Conservation (phyloP, 805 yeast species). For the Ogataea pilisensis region DNA sequence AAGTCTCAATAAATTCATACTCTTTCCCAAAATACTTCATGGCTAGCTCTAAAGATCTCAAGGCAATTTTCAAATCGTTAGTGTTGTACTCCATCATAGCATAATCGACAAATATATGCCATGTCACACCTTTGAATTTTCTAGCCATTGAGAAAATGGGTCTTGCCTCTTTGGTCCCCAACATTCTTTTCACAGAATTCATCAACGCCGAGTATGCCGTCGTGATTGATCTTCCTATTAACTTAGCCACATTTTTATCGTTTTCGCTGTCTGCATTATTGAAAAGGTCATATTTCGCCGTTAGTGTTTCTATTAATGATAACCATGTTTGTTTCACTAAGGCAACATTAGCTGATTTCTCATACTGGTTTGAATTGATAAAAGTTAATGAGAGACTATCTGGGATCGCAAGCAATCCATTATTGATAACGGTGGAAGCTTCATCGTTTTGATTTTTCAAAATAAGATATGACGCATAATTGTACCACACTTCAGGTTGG, state of each 20-base stretch:
- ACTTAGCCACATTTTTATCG: background rate
- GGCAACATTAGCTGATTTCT: constrained; percentile 48
- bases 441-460: constrained; percentile 11
- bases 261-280: constrained; percentile 6
- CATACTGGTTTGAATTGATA: constrained; percentile 66
- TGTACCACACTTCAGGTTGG: constrained; percentile 76
- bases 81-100: constrained; percentile 76
- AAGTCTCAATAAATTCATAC: constrained; percentile 61
- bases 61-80: constrained; percentile 63
- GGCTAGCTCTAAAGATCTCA: constrained; percentile 75
- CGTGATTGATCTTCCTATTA: constrained; percentile 43
- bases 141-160: constrained; percentile 66
- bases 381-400: constrained; percentile 62
- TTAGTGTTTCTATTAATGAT: constrained; percentile 44
- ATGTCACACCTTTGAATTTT: constrained; percentile 56
- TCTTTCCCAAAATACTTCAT: constrained; percentile 48
- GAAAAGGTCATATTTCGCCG: constrained; percentile 33
- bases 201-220: constrained; percentile 64
- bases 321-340: constrained; percentile 49
- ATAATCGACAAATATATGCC: constrained; percentile 75
- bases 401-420: constrained; percentile 64
- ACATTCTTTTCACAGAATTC: constrained; percentile 62
- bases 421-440: constrained; percentile 42
- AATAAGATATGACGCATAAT: constrained; percentile 34
- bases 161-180: constrained; percentile 55